Evolutionary conservation across 1,284 basidiomycete species (phyloP).

Genomic region (Moesziomyces antarcticus): DNA sequence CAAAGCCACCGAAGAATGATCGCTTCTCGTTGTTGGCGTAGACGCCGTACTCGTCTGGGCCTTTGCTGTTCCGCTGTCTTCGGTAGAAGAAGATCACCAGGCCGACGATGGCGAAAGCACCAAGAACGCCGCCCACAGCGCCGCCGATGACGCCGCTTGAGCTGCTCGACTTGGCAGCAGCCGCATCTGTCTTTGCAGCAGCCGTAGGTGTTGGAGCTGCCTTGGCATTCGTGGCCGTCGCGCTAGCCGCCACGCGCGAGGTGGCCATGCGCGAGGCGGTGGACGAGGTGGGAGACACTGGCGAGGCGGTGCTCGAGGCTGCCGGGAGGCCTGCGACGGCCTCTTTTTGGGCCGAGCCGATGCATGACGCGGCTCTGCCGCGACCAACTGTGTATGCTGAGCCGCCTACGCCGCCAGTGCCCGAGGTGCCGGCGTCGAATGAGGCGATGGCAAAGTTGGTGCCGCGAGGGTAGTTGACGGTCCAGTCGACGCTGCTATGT

Average conservation of each 20-base stretch:
- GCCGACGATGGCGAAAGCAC: slow-evolving; percentile 15
- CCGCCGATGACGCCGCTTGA: slow-evolving; percentile 31
- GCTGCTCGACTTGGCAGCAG: not conserved
- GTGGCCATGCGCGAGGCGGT: slow-evolving; percentile 28
- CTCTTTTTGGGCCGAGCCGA: slow-evolving; percentile 10
- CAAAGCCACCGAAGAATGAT: slow-evolving; percentile 26
- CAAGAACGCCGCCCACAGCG: slow-evolving; percentile 25
- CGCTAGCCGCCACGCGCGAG: slow-evolving; percentile 1
- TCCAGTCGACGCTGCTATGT: slow-evolving; percentile 33
- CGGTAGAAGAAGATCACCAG: slow-evolving; percentile 17
- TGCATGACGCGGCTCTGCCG: slow-evolving; percentile 21
- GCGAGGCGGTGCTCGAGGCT: slow-evolving; percentile 21
- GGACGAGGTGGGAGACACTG: slow-evolving; percentile 7
- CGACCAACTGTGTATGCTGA: slow-evolving; percentile 24
- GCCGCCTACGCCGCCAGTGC: slow-evolving; percentile 42
- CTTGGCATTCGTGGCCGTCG: slow-evolving; percentile 7
- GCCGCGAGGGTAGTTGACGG: slow-evolving; percentile 37
- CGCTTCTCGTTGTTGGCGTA: slow-evolving; percentile 28
- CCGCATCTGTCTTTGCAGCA: slow-evolving; percentile 16
- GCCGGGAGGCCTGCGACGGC: slow-evolving; percentile 29
- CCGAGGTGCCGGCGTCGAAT: slow-evolving; percentile 33
- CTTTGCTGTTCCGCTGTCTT: slow-evolving; percentile 9
- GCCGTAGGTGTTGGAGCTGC: slow-evolving; percentile 6
- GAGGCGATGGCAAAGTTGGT: slow-evolving; percentile 40
- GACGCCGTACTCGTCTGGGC: slow-evolving; percentile 42